Evolutionary conservation across 257 asterid species (phyloP).

Genomic region (Capsicum chinense): DNA sequence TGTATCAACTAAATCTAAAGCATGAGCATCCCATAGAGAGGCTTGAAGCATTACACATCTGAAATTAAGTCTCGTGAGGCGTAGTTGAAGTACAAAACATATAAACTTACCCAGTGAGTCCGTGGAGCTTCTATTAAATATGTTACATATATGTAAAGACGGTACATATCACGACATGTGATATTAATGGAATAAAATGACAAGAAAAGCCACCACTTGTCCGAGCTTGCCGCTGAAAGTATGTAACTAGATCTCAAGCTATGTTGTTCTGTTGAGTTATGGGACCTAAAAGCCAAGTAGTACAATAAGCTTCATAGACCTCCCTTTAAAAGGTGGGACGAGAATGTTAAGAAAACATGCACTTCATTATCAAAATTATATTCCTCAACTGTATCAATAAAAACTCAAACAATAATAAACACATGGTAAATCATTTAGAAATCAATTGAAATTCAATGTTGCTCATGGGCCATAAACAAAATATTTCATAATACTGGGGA

Average conservation of each 20-base stretch:
- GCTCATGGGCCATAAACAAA: neutral
- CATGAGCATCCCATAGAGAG: neutral
- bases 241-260: neutral
- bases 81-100: neutral
- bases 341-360: neutral
- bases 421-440: neutral
- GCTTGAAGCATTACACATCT: neutral
- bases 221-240: neutral
- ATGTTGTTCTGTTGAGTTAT: neutral
- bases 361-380: neutral
- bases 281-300: neutral
- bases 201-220: neutral
- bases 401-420: neutral
- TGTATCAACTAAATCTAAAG: neutral
- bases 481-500: neutral
- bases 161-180: neutral
- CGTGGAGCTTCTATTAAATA: neutral
- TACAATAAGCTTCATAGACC: neutral
- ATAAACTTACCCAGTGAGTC: neutral
- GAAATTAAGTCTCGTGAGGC: neutral
- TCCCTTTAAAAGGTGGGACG: neutral
- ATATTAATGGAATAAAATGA: neutral
- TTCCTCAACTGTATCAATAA: neutral
- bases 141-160: neutral
- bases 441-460: neutral